Percentiles rank a stretch among this genome's conserved stretches.
phyloP scores from a whole-genome alignment of 1,284 basidiomycete genomes.

The Ganoderma lingzhi region DNA sequence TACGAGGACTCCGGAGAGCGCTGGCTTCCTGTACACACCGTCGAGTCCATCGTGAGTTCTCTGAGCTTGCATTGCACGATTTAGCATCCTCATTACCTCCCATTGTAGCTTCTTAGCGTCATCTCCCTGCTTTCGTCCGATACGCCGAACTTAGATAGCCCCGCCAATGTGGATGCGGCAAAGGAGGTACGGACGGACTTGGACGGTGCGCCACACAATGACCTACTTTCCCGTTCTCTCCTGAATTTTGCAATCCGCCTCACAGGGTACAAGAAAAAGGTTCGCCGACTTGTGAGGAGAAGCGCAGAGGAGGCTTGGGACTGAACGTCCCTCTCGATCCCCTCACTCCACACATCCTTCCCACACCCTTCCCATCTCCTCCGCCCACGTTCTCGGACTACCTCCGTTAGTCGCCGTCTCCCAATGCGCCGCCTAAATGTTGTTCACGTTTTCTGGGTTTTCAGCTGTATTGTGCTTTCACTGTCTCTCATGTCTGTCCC shows the following conservation, averaged over 20 bases:
- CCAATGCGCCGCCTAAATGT: conserved; percentile 14
- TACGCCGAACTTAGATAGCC: conserved; percentile 92
- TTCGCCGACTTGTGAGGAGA: conserved; percentile 83
- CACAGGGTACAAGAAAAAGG: conserved; percentile 90
- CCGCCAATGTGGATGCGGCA: conserved; percentile 97
- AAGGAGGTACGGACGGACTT: conserved; percentile 87
- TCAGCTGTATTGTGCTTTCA: conserved; percentile 31
- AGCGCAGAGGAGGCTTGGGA: conserved; percentile 90
- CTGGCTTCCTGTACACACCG: conserved; percentile 97
- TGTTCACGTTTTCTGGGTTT: conserved; percentile 21
- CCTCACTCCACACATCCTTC: no score
- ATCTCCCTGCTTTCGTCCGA: conserved; percentile 96
- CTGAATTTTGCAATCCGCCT: background rate
- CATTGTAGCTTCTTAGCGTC: conserved; percentile 87
- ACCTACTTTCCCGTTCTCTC: background rate
- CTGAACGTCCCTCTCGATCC: conserved; percentile 38
- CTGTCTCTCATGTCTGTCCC: conserved; percentile 7
- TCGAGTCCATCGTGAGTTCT: conserved; percentile 92
- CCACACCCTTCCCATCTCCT: background rate
- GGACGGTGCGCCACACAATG: conserved; percentile 54
- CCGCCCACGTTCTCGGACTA: conserved; percentile 18
- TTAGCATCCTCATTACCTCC: background rate
- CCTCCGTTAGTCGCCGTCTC: conserved; percentile 19
- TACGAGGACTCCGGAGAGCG: conserved; percentile 98
- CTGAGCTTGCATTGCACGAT: conserved; percentile 18